Conservation (phyloP, 164 flowering plant genomes). For the Tinospora cordifolia region DNA sequence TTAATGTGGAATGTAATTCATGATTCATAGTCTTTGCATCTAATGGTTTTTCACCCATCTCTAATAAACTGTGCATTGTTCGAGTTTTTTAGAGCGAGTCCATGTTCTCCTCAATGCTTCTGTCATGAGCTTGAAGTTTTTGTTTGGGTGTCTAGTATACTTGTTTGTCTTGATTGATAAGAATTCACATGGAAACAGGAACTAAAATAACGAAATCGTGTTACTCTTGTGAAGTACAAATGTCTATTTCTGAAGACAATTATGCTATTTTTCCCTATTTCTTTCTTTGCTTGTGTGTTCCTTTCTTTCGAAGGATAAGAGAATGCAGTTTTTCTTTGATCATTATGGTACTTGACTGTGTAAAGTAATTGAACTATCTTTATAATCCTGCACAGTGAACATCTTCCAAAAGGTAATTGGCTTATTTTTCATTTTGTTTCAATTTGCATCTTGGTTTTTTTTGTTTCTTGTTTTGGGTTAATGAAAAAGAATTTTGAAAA, state of each 20-base stretch:
- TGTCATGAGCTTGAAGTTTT: neutral
- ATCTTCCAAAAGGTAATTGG: conserved; percentile 3
- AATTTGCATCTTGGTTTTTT: neutral
- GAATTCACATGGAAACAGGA: neutral
- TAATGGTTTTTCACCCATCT: neutral
- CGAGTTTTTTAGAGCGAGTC: too few species aligned
- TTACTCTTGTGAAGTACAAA: neutral
- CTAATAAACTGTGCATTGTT: too few species aligned
- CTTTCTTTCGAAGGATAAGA: neutral
- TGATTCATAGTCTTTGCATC: neutral
- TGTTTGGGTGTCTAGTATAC: neutral
- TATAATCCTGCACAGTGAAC: neutral
- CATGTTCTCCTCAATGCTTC: neutral
- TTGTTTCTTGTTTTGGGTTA: too few species aligned
- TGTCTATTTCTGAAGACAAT: neutral
- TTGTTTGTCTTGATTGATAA: neutral
- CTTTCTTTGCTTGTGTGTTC: neutral
- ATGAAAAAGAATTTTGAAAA: neutral
- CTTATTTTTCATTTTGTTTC: neutral
- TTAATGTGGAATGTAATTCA: too few species aligned
- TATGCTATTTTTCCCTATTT: neutral
- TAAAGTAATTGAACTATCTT: neutral
- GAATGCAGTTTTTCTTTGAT: neutral
- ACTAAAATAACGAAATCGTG: neutral
- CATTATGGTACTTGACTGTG: neutral